These are phyloP conservation scores for Mycena belliarum DNA, from an alignment of 768 basidiomycete genomes.

Conservation along the genomic window DNA sequence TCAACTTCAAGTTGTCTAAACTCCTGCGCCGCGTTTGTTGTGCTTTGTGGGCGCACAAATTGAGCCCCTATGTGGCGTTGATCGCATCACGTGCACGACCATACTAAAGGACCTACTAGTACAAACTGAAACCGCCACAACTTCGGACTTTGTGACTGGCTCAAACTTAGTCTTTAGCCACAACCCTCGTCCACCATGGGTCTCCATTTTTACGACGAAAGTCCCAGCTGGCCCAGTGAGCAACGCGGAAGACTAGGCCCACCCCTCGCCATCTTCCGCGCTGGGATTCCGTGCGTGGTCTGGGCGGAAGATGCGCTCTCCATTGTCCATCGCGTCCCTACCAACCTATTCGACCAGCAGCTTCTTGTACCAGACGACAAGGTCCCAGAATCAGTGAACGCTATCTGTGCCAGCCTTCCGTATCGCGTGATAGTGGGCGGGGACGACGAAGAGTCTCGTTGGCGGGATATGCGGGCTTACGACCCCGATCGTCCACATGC, in stretches of 20 bases:
- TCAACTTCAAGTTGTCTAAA: no score
- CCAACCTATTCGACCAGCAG: conserved; percentile 19
- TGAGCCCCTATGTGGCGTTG: no score
- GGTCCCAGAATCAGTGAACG: background rate
- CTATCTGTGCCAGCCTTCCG: background rate
- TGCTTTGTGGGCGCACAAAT: no score
- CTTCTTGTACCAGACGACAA: background rate
- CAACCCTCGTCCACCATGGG: no score
- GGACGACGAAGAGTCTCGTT: background rate
- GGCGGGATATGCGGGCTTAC: background rate
- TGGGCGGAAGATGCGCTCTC: conserved; percentile 23
- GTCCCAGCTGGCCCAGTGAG: background rate
- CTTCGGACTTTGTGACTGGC: no score
- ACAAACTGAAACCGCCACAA: no score
- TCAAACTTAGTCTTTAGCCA: no score
- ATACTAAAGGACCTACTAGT: no score
- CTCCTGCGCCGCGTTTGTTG: no score
- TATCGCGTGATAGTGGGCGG: background rate
- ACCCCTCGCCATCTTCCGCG: background rate
- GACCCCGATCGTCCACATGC: background rate
- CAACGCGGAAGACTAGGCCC: background rate
- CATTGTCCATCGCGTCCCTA: conserved; percentile 20
- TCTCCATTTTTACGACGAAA: background rate
- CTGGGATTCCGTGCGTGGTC: conserved; percentile 15
- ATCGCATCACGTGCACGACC: no score